Evolutionary conservation across 2,329 filamentous ascomycete genomes (phyloP), one percentile per base, ranked within the genome.

Genomic region (Colletotrichum echinochloae): DNA sequence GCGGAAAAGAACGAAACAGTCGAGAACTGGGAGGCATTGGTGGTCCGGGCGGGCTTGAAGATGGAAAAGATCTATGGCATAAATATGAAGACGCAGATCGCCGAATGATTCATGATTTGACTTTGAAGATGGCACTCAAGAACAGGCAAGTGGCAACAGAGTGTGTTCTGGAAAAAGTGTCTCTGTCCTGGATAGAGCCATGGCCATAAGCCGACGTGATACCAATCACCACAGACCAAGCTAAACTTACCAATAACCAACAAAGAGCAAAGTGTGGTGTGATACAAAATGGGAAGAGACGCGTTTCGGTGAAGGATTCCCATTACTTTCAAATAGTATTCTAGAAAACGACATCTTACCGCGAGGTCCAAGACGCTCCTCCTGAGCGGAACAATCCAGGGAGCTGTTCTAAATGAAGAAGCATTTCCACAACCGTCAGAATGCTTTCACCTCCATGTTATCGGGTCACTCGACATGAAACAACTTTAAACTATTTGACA

Each of bases 1-100:
- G 78, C 7, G 79, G 79, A 23, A 81, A 81, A 54, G 77, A 81
- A 72, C 73, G 79, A 14, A 14, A 77, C 75, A 1, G 64, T 73
- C 16, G 60, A 69, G 7, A 72, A 73, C 2, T 81, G 77, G 66
- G 62, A 74, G 30, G 9, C 61, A 1, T 57, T 81, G 5, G 65
- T 74, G 2, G 64, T 52, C 16, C 60, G 65, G 35, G 76, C 76
- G 9, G 79, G 78, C 2, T 55, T 81, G 49, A 74, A 52, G 63
- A 74, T 81, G n/a, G 60, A 71, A 16, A 67, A 73, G 51, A 69
- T 79, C 2, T 59, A 75, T 60, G 55, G 64, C 23, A n/a, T 67
- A 35, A 48, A 60, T 9, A 57, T 54, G 64, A 52, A 51, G 52
- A 60, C 63, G 23, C 70, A 71, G 30, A 57, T 71, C 5, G 48